A percentile compares a stretch with the other conserved stretches of the same genome.
Conservation (phyloP, 495 filamentous ascomycete genomes). For the Neurospora pannonica region DNA sequence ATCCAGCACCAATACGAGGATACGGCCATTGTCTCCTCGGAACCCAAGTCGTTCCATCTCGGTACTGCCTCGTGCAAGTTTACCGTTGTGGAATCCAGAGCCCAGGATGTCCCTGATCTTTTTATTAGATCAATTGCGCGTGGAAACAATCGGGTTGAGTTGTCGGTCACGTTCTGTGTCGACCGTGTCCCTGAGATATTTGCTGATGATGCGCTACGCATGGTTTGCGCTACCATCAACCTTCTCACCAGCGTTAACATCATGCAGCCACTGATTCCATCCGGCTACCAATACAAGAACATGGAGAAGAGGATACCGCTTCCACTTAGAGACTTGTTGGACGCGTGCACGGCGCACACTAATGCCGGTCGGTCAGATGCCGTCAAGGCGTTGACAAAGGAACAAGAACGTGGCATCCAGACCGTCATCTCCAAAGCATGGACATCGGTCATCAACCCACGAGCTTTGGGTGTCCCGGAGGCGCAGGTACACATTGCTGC, state of each 20-base stretch:
- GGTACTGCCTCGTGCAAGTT: conserved; percentile 31
- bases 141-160: conserved; percentile 20
- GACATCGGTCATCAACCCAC: conserved; percentile 31
- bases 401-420: conserved; percentile 25
- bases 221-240: conserved; percentile 31
- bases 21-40: conserved; percentile 19
- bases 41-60: conserved; percentile 30
- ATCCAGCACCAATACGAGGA: conserved; percentile 35
- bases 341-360: conserved; percentile 6
- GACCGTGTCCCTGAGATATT: conserved; percentile 28
- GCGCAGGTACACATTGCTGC: conserved; percentile 32
- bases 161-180: conserved; percentile 34
- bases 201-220: conserved; percentile 31
- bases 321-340: conserved; percentile 9
- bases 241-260: conserved; percentile 32
- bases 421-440: conserved; percentile 28
- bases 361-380: conserved; percentile 9
- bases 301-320: conserved; percentile 31
- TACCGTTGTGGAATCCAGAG: conserved; percentile 25
- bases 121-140: conserved; percentile 30
- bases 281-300: conserved; percentile 23
- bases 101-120: conserved; percentile 31
- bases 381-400: conserved; percentile 12
- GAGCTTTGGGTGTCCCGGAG: conserved; percentile 31
- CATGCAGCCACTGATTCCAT: conserved; percentile 30